Percentiles rank a stretch among this genome's conserved stretches.
phyloP scores from a whole-genome alignment of 306 rosid species.

The Glycine soja region DNA sequence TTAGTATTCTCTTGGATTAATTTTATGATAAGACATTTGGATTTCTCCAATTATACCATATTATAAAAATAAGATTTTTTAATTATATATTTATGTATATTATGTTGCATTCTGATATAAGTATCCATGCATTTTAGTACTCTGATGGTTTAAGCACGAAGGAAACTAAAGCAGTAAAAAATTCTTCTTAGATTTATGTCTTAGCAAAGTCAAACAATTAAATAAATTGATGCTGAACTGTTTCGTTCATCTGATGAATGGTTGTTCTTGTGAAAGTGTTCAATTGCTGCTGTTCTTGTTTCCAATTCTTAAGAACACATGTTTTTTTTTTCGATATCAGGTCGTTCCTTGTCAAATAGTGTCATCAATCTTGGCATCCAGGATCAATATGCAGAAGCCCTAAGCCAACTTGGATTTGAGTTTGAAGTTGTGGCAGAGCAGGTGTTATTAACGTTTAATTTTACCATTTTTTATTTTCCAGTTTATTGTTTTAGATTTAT shows the following conservation, averaged over 20 bases:
- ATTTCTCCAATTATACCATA: neutral
- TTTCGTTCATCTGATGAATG: conserved; percentile 35
- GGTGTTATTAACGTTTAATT: conserved; percentile 48
- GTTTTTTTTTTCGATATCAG: conserved; percentile 52
- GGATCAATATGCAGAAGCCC: conserved; percentile 79
- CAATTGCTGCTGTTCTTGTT: conserved; percentile 25
- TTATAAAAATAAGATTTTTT: neutral
- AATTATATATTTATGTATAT: neutral
- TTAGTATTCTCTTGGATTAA: too few relatives aligned
- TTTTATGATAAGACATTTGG: neutral
- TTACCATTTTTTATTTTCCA: conserved; percentile 36
- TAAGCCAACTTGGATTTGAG: conserved; percentile 82
- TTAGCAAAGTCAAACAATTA: conserved; percentile 4
- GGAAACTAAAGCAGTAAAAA: conserved; percentile 18
- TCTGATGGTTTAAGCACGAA: conserved; percentile 29
- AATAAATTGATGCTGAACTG: neutral
- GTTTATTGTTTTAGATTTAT: conserved; percentile 7
- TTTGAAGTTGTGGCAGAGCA: conserved; percentile 82
- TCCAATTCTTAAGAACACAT: conserved; percentile 36
- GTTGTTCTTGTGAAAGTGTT: conserved; percentile 37
- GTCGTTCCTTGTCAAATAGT: conserved; percentile 82
- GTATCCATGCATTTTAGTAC: conserved; percentile 19
- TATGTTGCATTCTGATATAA: conserved; percentile 3
- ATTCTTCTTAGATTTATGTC: conserved; percentile 27
- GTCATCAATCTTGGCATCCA: conserved; percentile 77